A percentile compares a stretch with the other conserved stretches of the same genome.
Conservation (phyloP, 2,329 filamentous ascomycete species). For the Teratosphaeria destructans region DNA sequence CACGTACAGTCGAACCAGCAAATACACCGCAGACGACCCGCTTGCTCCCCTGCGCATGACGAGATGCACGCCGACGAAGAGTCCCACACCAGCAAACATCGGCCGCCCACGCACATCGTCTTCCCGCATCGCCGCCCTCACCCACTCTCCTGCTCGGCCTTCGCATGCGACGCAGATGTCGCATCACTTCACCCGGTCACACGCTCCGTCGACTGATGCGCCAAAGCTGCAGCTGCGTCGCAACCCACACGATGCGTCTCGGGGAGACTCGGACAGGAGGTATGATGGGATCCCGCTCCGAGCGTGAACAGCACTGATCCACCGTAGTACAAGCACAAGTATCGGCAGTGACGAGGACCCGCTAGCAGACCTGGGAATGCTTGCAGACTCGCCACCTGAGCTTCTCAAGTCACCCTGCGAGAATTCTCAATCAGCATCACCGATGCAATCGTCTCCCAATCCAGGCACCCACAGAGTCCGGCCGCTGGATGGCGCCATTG, state of each 20-base stretch:
- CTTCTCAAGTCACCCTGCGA: not conserved
- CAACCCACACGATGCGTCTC: not conserved
- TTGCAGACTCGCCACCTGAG: not conserved
- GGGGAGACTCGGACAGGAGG: not conserved
- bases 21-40: not conserved
- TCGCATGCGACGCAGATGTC: constrained; percentile 5
- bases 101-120: constrained; percentile 2
- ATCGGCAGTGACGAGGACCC: not conserved
- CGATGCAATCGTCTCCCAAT: not conserved
- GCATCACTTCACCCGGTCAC: constrained; percentile 5
- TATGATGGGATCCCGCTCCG: not conserved
- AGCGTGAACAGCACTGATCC: not conserved
- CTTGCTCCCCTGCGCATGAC: not conserved
- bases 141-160: constrained; percentile 6
- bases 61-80: not conserved
- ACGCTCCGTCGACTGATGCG: not conserved
- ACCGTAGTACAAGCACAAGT: not conserved
- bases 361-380: not conserved
- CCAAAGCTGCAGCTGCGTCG: not conserved
- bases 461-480: not conserved
- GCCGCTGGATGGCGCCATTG: not conserved
- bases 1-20: not conserved
- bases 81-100: constrained; percentile 3
- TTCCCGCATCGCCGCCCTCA: not conserved
- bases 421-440: not conserved